phyloP scores from a whole-genome alignment of 768 basidiomycete species.

The Coprinellus micaceus region DNA sequence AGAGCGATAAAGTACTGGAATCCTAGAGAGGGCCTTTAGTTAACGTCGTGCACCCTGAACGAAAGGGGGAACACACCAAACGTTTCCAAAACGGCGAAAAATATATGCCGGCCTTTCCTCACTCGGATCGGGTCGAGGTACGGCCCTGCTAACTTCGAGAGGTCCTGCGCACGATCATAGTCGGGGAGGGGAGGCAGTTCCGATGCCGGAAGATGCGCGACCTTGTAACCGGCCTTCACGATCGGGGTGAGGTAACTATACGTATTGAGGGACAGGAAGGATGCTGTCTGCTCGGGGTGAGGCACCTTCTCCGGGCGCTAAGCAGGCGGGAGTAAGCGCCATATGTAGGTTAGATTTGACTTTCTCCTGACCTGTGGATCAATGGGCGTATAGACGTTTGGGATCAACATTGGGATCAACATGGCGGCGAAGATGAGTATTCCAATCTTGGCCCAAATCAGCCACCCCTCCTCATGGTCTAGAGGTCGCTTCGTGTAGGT shows the following conservation, averaged over 20 bases:
- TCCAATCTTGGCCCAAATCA: slow-evolving; percentile 24
- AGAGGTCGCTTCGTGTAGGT: slow-evolving; percentile 41
- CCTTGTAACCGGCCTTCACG: slow-evolving; percentile 41
- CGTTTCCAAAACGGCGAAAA: slow-evolving; percentile 41
- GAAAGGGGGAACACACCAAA: slow-evolving; percentile 23
- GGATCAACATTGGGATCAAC: slow-evolving; percentile 48
- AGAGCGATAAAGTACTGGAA: slow-evolving; percentile 25
- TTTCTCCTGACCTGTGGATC: slow-evolving; percentile 34
- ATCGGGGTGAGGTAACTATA: slow-evolving; percentile 57
- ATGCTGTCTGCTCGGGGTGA: slow-evolving; percentile 52
- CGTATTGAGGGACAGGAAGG: slow-evolving; percentile 37
- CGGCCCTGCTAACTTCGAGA: slow-evolving; percentile 27
- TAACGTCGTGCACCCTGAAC: not conserved
- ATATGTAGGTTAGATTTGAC: not conserved
- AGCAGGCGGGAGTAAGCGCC: not conserved
- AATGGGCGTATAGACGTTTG: slow-evolving; percentile 50
- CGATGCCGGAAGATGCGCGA: slow-evolving; percentile 48
- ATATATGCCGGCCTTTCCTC: slow-evolving; percentile 39
- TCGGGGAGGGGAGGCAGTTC: slow-evolving; percentile 63
- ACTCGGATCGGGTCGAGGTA: slow-evolving; percentile 39
- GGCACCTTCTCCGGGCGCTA: slow-evolving; percentile 32
- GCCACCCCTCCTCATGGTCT: slow-evolving; percentile 35
- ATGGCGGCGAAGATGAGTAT: slow-evolving; percentile 38
- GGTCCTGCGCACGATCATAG: slow-evolving; percentile 40
- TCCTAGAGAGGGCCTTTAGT: slow-evolving; percentile 12